A percentile compares a stretch with the other conserved stretches of the same genome.
These are phyloP conservation scores for Tylopilus orsonianus DNA, from an alignment of 1,284 basidiomycete genomes.

Conservation along the genomic window DNA sequence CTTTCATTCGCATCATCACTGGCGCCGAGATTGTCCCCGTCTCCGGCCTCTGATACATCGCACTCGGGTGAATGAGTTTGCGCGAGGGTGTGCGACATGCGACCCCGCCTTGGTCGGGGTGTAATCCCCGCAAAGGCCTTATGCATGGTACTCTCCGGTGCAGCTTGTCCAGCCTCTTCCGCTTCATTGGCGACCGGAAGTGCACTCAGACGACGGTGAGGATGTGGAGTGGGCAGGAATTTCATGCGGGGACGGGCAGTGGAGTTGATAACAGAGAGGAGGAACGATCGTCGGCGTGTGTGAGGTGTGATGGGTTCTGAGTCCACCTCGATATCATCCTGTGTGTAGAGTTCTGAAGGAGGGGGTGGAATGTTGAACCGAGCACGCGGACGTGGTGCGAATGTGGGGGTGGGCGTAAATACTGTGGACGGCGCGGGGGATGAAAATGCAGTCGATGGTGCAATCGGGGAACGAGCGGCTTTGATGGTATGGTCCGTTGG, in stretches of 20 bases:
- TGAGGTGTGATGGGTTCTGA: slow-evolving; percentile 56
- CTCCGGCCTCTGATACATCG: slow-evolving; percentile 21
- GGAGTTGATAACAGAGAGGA: slow-evolving; percentile 76
- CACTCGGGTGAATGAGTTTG: slow-evolving; percentile 35
- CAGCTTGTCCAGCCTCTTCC: slow-evolving; percentile 18
- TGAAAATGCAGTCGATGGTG: slow-evolving; percentile 35
- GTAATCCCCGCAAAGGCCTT: slow-evolving; percentile 63
- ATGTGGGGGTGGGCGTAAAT: slow-evolving; percentile 65
- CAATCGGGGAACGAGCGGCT: slow-evolving; percentile 22
- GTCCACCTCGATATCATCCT: slow-evolving; percentile 28
- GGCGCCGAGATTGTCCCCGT: slow-evolving; percentile 11
- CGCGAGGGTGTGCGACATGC: slow-evolving; percentile 62
- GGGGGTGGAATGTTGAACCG: slow-evolving; percentile 53
- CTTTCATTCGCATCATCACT: slow-evolving; percentile 41
- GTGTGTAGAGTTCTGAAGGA: slow-evolving; percentile 36
- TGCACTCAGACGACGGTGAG: slow-evolving; percentile 38
- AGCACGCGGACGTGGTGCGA: slow-evolving; percentile 55
- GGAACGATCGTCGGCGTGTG: slow-evolving; percentile 69
- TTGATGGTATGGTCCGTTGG: slow-evolving; percentile 28
- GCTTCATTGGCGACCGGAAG: slow-evolving; percentile 24
- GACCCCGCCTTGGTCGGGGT: slow-evolving; percentile 48
- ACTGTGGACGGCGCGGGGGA: slow-evolving; percentile 49
- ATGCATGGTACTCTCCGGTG: slow-evolving; percentile 35
- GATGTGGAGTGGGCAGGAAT: slow-evolving; percentile 61
- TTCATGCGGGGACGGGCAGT: slow-evolving; percentile 69